Evolutionary conservation across 2,329 filamentous ascomycete genomes (phyloP).

Genomic region (Fusarium neocosmosporiellum): DNA sequence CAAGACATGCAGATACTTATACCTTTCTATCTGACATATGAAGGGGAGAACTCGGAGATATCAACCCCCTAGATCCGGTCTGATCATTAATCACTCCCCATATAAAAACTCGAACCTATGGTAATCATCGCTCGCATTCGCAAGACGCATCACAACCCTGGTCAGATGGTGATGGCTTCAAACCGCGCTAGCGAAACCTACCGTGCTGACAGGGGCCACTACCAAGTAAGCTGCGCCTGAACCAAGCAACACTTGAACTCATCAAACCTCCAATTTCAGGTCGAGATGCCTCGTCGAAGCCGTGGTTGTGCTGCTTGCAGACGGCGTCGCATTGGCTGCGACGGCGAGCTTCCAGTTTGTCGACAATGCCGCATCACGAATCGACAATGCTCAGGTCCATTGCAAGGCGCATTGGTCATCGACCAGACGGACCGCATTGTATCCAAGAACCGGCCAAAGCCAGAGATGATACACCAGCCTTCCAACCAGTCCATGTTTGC

Average conservation of each 20-base stretch:
- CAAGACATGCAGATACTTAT: background rate
- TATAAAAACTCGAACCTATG: background rate
- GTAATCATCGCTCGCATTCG: background rate
- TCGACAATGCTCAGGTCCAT: background rate
- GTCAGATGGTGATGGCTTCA: background rate
- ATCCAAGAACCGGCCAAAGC: background rate
- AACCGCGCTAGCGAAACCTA: conserved; percentile 10
- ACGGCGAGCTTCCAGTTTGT: background rate
- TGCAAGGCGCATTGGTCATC: background rate
- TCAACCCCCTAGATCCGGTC: background rate
- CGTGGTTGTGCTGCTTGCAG: background rate
- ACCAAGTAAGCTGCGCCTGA: background rate
- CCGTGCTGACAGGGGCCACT: background rate
- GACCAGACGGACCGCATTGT: background rate
- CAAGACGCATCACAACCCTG: background rate
- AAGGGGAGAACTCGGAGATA: background rate
- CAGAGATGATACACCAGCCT: background rate
- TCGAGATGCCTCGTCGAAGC: background rate
- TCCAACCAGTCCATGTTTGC: background rate
- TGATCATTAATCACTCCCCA: background rate
- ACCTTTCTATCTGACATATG: background rate
- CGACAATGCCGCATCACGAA: conserved; percentile 1
- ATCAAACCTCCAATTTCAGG: background rate
- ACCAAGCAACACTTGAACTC: background rate
- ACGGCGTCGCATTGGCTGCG: background rate